These are phyloP conservation scores for Aspergillus kassunensis DNA, from an alignment of 495 filamentous ascomycete genomes.

Conservation along the genomic window DNA sequence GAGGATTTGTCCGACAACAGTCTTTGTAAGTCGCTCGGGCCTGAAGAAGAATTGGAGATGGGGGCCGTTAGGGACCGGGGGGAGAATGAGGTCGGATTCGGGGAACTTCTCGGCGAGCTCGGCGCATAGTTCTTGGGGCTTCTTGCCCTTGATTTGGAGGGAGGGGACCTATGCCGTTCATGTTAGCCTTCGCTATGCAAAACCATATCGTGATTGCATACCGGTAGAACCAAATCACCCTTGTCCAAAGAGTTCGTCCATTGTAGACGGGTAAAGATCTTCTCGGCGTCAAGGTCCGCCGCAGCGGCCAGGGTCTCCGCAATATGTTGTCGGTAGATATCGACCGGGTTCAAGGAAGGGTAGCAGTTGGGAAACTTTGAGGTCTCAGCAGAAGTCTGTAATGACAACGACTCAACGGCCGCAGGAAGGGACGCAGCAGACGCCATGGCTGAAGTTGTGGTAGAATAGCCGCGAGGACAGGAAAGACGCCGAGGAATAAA, in stretches of 20 bases:
- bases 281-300: constrained; percentile 64
- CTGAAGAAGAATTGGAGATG: constrained; percentile 85
- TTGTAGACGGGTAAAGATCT: constrained; percentile 72
- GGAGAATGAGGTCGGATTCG: constrained; percentile 68
- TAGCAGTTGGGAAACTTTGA: constrained; percentile 45
- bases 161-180: constrained; percentile 52
- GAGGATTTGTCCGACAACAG: constrained; percentile 62
- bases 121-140: constrained; percentile 60
- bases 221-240: constrained; percentile 79
- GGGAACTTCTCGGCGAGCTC: constrained; percentile 78
- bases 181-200: not conserved
- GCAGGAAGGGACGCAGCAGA: constrained; percentile 29
- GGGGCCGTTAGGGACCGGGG: constrained; percentile 56
- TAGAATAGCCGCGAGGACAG: constrained; percentile 1
- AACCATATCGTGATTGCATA: constrained; percentile 21
- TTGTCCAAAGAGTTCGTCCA: constrained; percentile 86
- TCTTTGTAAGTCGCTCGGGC: constrained; percentile 50
- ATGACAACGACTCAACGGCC: constrained; percentile 37
- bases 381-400: constrained; percentile 35
- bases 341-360: constrained; percentile 76
- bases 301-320: constrained; percentile 67
- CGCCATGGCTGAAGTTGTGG: constrained; percentile 29
- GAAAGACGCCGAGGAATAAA: constrained; percentile 16
- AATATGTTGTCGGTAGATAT: constrained; percentile 84
- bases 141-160: constrained; percentile 79